Evolutionary conservation across 139 green algal genomes (phyloP), one percentile per base, ranked within the genome.

Genomic region (Chlamydomonas eustigma): DNA sequence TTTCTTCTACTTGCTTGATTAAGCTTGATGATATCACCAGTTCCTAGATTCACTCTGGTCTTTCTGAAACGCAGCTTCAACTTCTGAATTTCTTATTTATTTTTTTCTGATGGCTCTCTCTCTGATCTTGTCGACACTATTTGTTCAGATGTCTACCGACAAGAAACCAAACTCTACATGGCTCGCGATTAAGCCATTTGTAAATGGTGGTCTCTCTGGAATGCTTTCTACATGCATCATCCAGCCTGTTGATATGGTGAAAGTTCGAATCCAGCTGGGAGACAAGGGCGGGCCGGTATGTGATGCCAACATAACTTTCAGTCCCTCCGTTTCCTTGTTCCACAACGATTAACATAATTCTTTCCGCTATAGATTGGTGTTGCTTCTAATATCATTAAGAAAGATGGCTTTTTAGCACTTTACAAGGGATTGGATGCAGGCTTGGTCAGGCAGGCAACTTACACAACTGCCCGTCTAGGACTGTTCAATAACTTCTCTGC

Each of bases 241-340:
- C 63, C 96, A 98, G 89, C 92, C 94, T 30, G 91, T 97, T 80
- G 94, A 98, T 75, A 98, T 98, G 92, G 91, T 98, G 39, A 98
- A 98, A 81, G 95, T 98, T 39, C 87, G 92, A 50, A 86, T 99
- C 25, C 95, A 99, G 83, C 88, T 99, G 65, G 94, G 93, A n/a
- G 90, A 90, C 5, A 91, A 87, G 37, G 94, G 94, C 12, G 83
- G 87, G 64, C 93, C 95, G 72, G 89, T 97, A 50, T 91, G 90
- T 84, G n/a, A n/a, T 36, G 8, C 8, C 63, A 28, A 28, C 8
- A 71, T 24, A 63, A n/a, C n/a, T n/a, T n/a, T n/a, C n/a, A n/a
- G n/a, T n/a, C n/a, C n/a, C n/a, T n/a, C n/a, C n/a, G n/a, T n/a
- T n/a, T n/a, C n/a, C n/a, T n/a, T n/a, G n/a, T n/a, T n/a, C n/a